Evolutionary conservation across 768 basidiomycete genomes (phyloP).

Genomic region (Leccinum pellstonianum): DNA sequence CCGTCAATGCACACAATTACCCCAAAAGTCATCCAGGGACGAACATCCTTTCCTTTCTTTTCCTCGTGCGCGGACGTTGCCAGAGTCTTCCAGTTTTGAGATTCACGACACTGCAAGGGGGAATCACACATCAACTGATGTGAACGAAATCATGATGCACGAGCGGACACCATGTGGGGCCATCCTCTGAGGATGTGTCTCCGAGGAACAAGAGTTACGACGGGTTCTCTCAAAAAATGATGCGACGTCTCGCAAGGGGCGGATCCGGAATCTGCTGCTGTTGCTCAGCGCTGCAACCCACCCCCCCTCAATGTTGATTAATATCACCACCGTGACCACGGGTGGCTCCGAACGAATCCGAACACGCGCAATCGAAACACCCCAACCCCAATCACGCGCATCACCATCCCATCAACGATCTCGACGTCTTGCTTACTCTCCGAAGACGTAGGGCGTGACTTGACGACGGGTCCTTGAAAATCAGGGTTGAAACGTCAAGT

Average conservation of each 20-base stretch:
- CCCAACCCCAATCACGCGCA: background rate
- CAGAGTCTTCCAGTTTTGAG: constrained; percentile 6
- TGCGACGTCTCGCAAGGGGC: background rate
- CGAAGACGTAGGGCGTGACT: constrained; percentile 6
- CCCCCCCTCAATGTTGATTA: background rate
- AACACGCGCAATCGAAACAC: constrained; percentile 23
- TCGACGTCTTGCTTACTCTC: background rate
- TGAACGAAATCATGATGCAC: constrained; percentile 7
- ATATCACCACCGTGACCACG: background rate
- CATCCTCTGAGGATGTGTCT: constrained; percentile 5
- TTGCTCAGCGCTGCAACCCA: background rate
- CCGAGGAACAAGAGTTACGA: constrained; percentile 16
- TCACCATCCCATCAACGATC: background rate
- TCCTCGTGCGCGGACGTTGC: background rate
- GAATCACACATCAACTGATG: background rate
- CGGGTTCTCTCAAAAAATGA: background rate
- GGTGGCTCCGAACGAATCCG: background rate
- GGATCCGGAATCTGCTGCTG: background rate
- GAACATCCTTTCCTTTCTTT: constrained; percentile 10
- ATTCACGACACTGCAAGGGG: constrained; percentile 3
- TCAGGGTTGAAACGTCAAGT: background rate
- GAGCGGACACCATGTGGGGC: background rate
- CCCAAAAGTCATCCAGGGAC: constrained; percentile 8
- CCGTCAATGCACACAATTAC: background rate
- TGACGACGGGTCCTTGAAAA: background rate